Base-by-base conservation (phyloP, 2,329 filamentous ascomycete species). In the Ciborinia camelliae region DNA sequence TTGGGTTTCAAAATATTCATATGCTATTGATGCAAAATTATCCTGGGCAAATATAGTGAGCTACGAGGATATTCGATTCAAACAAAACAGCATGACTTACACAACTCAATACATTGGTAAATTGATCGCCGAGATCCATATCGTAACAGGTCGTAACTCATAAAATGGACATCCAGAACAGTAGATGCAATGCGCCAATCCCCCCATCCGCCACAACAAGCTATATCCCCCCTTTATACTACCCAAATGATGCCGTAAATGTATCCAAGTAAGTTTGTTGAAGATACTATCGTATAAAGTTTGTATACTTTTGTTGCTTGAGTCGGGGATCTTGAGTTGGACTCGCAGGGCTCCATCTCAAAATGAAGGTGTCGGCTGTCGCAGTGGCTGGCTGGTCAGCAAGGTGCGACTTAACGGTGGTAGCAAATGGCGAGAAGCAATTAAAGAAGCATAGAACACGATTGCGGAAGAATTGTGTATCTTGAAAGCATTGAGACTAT, bases 111-210 rank as follows among this genome's bases (percentile, higher is more conserved):
- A 75, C 71, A 70, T 76, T 76, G 37, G 75, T 75, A 52, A 66
- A 65, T 65, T 73, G 75, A 52, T 76, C 74, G 32, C 73, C 71
- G 64, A 70, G 71, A 65, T 76, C 75, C 75, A 76, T 76, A 50
- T 69, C 68, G 71, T 70, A 66, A 57, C 54, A 62, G 57, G 50
- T 65, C 63, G 39, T 58, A 62, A 68, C 23, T 71, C 68, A 69
- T 70, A 53, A 55, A 68, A 60, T 45, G 41, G 26, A 41, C 43
- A 47, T 41, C 26, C 32, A 58, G 28, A 50, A 58, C 20, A 37
- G n/a, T 26, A 26, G 35, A 41, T 58, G 43, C 20, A 43, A 51
- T 63, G 62, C 62, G 62, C 62, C 52, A 23, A 50, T 32, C 62
- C 53, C 50, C 60, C 53, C 62, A 51, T 59, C 43, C 45, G 48